phyloP scores from a whole-genome alignment of 2,329 filamentous ascomycete species.

The Aspergillus calidoustus region DNA sequence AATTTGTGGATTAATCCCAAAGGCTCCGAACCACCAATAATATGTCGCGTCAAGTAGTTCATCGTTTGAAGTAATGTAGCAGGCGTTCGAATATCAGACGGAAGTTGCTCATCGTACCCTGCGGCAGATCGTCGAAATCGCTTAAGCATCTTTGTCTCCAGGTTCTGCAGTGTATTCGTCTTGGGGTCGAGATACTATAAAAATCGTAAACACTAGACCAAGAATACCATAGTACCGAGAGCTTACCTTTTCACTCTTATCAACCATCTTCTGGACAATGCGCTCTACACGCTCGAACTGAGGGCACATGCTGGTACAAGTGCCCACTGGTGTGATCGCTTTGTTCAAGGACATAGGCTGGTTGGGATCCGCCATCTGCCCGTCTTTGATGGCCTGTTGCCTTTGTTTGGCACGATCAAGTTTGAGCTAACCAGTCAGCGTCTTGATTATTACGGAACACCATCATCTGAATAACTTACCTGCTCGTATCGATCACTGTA shows the following conservation, averaged over 20 bases:
- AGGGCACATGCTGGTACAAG: slow-evolving; percentile 67
- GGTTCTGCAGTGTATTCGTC: slow-evolving; percentile 38
- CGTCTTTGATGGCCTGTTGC: slow-evolving; percentile 56
- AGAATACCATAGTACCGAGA: neutral
- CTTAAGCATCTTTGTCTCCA: slow-evolving; percentile 62
- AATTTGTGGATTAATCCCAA: slow-evolving; percentile 63
- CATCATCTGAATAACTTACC: slow-evolving; percentile 28
- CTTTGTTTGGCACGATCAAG: slow-evolving; percentile 55
- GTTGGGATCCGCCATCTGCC: slow-evolving; percentile 62
- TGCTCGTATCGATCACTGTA: slow-evolving; percentile 45
- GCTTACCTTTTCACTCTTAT: slow-evolving; percentile 62
- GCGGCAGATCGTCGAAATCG: slow-evolving; percentile 66
- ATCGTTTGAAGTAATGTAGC: slow-evolving; percentile 51
- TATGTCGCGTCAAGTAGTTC: slow-evolving; percentile 54
- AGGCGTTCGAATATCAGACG: slow-evolving; percentile 67
- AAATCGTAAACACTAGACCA: slow-evolving; percentile 19
- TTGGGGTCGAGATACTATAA: slow-evolving; percentile 41
- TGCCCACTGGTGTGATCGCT: slow-evolving; percentile 65
- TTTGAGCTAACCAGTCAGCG: slow-evolving; percentile 48
- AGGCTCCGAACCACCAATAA: slow-evolving; percentile 56
- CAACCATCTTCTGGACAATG: slow-evolving; percentile 65
- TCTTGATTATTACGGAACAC: neutral
- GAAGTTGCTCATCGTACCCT: slow-evolving; percentile 65
- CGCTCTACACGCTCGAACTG: slow-evolving; percentile 66
- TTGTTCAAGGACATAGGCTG: slow-evolving; percentile 63